Percentiles rank a stretch among this genome's conserved stretches.
Evolutionary conservation across 169 alveolate genomes (phyloP).

Genomic region (Plasmodium malariae): DNA sequence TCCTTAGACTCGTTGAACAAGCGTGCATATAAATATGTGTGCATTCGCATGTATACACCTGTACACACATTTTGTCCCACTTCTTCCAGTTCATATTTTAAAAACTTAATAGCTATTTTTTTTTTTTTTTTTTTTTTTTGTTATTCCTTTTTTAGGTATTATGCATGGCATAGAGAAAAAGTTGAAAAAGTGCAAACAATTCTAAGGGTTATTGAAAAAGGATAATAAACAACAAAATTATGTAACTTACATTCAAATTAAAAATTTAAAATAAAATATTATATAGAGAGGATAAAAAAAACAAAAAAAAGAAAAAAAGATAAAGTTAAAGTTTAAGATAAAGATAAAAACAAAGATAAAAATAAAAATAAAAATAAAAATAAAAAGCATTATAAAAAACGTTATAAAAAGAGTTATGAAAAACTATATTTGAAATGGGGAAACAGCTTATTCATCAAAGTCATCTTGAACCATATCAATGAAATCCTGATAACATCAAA

Average conservation of each 20-base stretch:
- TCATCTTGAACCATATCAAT: conserved; percentile 34
- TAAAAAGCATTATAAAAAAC: not conserved
- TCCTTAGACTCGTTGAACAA: not conserved
- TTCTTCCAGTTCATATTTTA: not conserved
- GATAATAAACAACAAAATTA: not conserved
- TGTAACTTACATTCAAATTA: not conserved
- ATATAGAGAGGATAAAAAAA: not conserved
- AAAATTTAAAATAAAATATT: conserved; percentile 15
- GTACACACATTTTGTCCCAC: not conserved
- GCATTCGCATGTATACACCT: not conserved
- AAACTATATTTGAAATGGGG: not conserved
- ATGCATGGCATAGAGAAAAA: conserved; percentile 63
- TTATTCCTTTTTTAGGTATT: conserved; percentile 39
- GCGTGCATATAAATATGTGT: conserved; percentile 1
- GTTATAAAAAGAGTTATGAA: not conserved
- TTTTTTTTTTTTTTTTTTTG: not conserved
- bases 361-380: not conserved
- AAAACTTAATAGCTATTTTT: not conserved
- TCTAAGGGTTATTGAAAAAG: conserved; percentile 51
- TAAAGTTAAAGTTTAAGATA: not conserved
- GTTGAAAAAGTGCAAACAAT: conserved; percentile 55
- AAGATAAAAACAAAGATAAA: not conserved
- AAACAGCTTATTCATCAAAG: conserved; percentile 26
- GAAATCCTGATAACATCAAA: conserved; percentile 54
- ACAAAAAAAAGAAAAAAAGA: not conserved